Evolutionary conservation across 2,329 filamentous ascomycete species (phyloP).

Genomic region (Hymenoscyphus fraxineus): DNA sequence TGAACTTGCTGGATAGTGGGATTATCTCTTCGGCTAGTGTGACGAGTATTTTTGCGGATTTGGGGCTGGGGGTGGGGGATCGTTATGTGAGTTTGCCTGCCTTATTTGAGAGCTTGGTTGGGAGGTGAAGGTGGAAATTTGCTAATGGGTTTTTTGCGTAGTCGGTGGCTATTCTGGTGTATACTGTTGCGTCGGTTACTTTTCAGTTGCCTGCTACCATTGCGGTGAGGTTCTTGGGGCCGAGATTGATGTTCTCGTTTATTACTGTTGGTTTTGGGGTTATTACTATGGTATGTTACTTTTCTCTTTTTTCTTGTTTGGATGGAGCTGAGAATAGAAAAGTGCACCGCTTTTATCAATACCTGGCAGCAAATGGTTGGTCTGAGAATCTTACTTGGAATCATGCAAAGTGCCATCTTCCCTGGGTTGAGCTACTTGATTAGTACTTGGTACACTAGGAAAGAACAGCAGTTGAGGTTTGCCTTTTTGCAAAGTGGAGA

Average conservation of each 20-base stretch:
- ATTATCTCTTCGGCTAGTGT: slow-evolving; percentile 68
- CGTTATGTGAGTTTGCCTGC: slow-evolving; percentile 46
- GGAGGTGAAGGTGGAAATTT: background rate
- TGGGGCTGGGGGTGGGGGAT: slow-evolving; percentile 57
- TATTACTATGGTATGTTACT: slow-evolving; percentile 49
- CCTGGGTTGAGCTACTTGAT: slow-evolving; percentile 50
- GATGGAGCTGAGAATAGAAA: background rate
- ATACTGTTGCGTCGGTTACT: slow-evolving; percentile 63
- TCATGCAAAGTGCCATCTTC: slow-evolving; percentile 55
- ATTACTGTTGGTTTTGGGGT: slow-evolving; percentile 53
- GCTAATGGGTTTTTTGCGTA: slow-evolving; percentile 10
- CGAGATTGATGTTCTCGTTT: slow-evolving; percentile 56
- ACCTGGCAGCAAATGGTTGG: slow-evolving; percentile 69
- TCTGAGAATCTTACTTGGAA: slow-evolving; percentile 61
- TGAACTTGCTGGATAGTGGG: slow-evolving; percentile 66
- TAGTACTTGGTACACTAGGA: slow-evolving; percentile 33
- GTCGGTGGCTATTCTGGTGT: slow-evolving; percentile 69
- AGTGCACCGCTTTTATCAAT: slow-evolving; percentile 62
- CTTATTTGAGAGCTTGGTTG: background rate
- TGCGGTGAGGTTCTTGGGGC: slow-evolving; percentile 61
- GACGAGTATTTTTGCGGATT: slow-evolving; percentile 61
- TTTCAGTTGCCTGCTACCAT: slow-evolving; percentile 68
- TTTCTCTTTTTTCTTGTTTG: background rate
- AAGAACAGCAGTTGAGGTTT: slow-evolving; percentile 49
- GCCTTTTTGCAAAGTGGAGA: slow-evolving; percentile 63